phyloP scores from a whole-genome alignment of 768 basidiomycete genomes.

The Chalciporus piperatus region DNA sequence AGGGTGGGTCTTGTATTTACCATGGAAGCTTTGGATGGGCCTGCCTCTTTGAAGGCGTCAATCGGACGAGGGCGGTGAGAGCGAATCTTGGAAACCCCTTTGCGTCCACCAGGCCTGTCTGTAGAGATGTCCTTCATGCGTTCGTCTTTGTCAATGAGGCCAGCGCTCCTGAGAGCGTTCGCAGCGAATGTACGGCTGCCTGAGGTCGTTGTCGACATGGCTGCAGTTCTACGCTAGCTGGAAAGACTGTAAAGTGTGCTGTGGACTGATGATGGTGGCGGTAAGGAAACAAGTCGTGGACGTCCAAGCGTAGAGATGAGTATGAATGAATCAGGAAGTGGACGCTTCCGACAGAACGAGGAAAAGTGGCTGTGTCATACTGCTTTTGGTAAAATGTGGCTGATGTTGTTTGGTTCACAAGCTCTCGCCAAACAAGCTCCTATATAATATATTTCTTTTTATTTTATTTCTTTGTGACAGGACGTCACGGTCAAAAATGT shows the following conservation, averaged over 20 bases:
- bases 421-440: slow-evolving; percentile 26
- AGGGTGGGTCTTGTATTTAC: slow-evolving; percentile 58
- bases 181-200: slow-evolving; percentile 57
- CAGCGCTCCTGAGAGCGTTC: slow-evolving; percentile 64
- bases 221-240: neutral
- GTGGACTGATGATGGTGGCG: slow-evolving; percentile 7
- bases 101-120: slow-evolving; percentile 68
- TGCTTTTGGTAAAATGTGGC: slow-evolving; percentile 21
- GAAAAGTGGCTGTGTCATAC: slow-evolving; percentile 23
- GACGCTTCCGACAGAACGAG: slow-evolving; percentile 8
- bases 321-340: slow-evolving; percentile 18
- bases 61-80: slow-evolving; percentile 59
- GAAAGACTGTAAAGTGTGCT: neutral
- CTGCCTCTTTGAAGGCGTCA: slow-evolving; percentile 54
- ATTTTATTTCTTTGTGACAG: slow-evolving; percentile 17
- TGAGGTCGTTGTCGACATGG: slow-evolving; percentile 58
- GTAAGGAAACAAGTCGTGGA: slow-evolving; percentile 18
- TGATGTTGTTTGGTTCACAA: slow-evolving; percentile 23
- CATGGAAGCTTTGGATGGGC: slow-evolving; percentile 50
- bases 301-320: slow-evolving; percentile 1
- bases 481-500: slow-evolving; percentile 14
- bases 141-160: slow-evolving; percentile 74
- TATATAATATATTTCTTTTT: neutral
- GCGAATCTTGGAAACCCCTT: slow-evolving; percentile 59
- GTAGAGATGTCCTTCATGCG: slow-evolving; percentile 70